Percentiles rank a stretch among this genome's conserved stretches.
Conservation (phyloP, 345 rosid genomes). For the Citrus cavaleriei region DNA sequence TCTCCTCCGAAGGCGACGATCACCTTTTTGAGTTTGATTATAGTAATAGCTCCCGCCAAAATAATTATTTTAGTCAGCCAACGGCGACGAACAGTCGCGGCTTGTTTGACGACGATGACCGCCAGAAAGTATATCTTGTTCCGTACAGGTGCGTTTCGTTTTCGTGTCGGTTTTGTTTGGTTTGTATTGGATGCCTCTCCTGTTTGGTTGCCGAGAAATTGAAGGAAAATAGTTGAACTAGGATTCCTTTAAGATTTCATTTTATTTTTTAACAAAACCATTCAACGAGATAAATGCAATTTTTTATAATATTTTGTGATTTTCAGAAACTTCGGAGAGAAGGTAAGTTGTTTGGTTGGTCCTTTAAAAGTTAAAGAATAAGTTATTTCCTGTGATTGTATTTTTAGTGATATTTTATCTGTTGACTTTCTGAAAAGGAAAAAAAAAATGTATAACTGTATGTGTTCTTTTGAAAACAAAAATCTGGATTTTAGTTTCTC, state of each 20-base stretch:
- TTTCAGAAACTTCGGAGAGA: background rate
- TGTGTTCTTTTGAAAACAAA: no score
- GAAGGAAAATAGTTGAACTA: background rate
- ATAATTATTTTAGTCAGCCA: background rate
- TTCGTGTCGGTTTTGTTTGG: background rate
- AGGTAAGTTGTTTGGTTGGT: background rate
- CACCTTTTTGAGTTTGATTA: conserved; percentile 24
- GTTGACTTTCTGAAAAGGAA: background rate
- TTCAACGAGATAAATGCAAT: background rate
- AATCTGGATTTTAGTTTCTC: background rate
- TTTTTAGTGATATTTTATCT: background rate
- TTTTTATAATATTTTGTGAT: background rate
- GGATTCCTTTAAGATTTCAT: background rate
- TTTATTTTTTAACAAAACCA: background rate
- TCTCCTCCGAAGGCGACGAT: conserved; percentile 25
- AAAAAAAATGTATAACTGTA: background rate
- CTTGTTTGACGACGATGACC: conserved; percentile 14
- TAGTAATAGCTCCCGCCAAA: conserved; percentile 13
- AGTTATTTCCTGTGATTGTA: background rate
- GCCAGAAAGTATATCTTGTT: conserved; percentile 41
- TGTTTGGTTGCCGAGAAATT: conserved; percentile 15
- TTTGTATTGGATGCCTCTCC: background rate
- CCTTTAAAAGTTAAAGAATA: background rate
- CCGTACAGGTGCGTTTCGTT: conserved; percentile 36
- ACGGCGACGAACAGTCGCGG: background rate